These are phyloP conservation scores for Hanseniaspora sp. DNA, from an alignment of 1,139 yeast species.

Conservation along the genomic window DNA sequence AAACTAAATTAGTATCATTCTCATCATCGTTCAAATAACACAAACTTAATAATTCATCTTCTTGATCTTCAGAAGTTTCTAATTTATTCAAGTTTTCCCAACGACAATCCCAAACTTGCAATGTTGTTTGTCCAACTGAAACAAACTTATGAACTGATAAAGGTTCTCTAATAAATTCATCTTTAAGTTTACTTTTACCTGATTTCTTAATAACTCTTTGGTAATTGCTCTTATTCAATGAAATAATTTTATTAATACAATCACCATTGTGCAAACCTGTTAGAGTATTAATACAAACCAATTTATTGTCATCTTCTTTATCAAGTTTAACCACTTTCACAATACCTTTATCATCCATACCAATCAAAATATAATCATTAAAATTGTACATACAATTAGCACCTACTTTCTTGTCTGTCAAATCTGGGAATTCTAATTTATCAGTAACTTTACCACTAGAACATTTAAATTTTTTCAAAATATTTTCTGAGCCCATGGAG, in stretches of 20 bases:
- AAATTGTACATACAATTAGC: constrained; percentile 8
- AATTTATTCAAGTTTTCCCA: constrained; percentile 38
- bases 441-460: constrained; percentile 65
- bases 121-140: constrained; percentile 72
- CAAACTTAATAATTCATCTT: constrained; percentile 75
- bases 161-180: constrained; percentile 7
- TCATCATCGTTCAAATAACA: constrained; percentile 54
- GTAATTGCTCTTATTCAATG: constrained; percentile 6
- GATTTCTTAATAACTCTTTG: constrained; percentile 9
- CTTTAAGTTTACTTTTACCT: constrained; percentile 5
- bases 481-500: constrained; percentile 70
- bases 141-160: constrained; percentile 66
- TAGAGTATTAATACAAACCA: constrained; percentile 3
- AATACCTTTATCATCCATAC: constrained; percentile 13
- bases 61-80: constrained; percentile 57
- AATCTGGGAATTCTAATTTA: constrained; percentile 39
- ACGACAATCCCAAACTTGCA: constrained; percentile 68
- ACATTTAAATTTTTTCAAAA: constrained; percentile 62
- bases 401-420: neutral
- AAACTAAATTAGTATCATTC: constrained; percentile 54
- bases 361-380: constrained; percentile 10
- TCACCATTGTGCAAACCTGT: constrained; percentile 46
- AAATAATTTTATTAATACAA: constrained; percentile 48
- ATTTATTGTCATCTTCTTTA: neutral
- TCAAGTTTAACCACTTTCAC: constrained; percentile 9